Conservation (phyloP, 495 filamentous ascomycete species). For the Rhizodiscina lignyota region DNA sequence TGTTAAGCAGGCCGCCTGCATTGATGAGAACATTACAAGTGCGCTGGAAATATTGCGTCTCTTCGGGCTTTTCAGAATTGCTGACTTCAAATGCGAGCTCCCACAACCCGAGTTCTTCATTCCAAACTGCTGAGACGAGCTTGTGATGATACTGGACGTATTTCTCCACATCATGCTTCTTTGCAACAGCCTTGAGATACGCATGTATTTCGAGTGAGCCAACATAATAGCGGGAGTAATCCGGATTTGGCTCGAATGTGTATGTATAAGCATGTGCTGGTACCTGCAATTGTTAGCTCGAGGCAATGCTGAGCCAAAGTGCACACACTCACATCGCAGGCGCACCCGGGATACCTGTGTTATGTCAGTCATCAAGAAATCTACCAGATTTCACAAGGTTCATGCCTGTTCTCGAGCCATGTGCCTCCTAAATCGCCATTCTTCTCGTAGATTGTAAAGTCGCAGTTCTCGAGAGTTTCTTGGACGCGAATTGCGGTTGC, state of each 20-base stretch:
- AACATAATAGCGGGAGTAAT: constrained; percentile 21
- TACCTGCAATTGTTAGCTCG: constrained; percentile 2
- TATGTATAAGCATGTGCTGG: constrained; percentile 18
- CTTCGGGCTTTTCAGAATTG: too few species aligned
- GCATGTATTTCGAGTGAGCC: constrained; percentile 17
- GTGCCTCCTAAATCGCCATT: constrained; percentile 14
- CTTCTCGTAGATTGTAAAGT: constrained; percentile 16
- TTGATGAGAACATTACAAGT: constrained; percentile 18
- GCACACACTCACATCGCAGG: constrained; percentile 14
- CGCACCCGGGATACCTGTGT: constrained; percentile 19
- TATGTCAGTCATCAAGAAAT: too few species aligned
- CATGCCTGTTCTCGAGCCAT: constrained; percentile 17
- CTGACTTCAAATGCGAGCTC: too few species aligned
- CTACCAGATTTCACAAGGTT: too few species aligned
- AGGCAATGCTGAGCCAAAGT: not conserved
- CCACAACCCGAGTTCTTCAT: constrained; percentile 13
- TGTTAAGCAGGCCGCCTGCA: constrained; percentile 19
- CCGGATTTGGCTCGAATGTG: constrained; percentile 20
- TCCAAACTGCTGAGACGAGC: constrained; percentile 15
- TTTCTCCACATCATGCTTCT: constrained; percentile 10
- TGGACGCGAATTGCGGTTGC: constrained; percentile 41
- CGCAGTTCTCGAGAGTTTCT: constrained; percentile 37
- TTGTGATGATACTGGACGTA: constrained; percentile 19
- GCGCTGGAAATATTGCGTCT: constrained; percentile 1
- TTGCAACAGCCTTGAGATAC: constrained; percentile 18